Conservation (phyloP, 2,329 filamentous ascomycete species). For the Cladosporium sp. region DNA sequence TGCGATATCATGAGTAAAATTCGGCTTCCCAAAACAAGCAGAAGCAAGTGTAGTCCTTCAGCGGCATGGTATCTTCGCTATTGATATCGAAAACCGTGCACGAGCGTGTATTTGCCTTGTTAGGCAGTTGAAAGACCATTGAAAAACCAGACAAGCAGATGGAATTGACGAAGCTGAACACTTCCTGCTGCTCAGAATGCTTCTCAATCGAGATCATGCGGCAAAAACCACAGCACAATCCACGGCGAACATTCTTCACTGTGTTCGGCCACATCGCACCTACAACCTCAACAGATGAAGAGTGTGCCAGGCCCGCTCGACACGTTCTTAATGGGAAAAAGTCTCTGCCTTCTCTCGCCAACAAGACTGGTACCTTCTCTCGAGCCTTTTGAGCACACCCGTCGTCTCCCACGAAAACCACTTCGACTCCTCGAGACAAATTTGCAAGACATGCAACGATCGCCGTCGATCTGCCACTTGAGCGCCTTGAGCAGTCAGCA, state of each 20-base stretch:
- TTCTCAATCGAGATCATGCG: background rate
- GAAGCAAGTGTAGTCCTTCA: background rate
- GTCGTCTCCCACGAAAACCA: background rate
- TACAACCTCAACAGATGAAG: background rate
- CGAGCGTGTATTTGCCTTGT: background rate
- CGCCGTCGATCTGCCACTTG: background rate
- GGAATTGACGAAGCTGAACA: background rate
- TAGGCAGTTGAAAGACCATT: background rate
- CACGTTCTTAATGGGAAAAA: background rate
- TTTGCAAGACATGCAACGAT: background rate
- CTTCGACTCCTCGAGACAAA: background rate
- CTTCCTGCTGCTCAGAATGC: background rate
- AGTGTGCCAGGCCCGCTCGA: background rate
- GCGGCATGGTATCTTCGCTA: background rate
- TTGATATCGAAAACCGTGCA: background rate
- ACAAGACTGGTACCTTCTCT: background rate
- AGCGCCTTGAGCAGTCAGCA: background rate
- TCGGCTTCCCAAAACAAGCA: background rate
- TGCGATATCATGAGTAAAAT: background rate
- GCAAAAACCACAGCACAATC: background rate
- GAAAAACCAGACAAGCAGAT: background rate
- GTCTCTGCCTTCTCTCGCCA: background rate
- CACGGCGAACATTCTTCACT: background rate
- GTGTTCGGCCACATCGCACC: background rate
- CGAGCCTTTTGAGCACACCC: background rate